Percentiles rank a stretch among this genome's conserved stretches.
Conservation (phyloP, 495 filamentous ascomycete genomes). For the Halenospora varia region DNA sequence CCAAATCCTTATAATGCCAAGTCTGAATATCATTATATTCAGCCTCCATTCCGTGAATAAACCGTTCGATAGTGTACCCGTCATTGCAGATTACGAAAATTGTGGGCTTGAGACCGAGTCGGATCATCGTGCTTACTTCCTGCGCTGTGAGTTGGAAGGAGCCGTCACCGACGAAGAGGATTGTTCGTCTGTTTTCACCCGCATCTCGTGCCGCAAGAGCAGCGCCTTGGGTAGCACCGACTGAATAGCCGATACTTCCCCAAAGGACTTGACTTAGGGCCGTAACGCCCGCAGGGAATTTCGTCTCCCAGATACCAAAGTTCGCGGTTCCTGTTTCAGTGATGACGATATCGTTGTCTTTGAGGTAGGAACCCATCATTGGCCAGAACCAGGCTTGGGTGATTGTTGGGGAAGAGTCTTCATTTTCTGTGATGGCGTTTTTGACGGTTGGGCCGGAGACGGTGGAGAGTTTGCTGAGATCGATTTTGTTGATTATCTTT, state of each 20-base stretch:
- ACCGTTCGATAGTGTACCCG: constrained; percentile 74
- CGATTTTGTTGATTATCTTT: constrained; percentile 61
- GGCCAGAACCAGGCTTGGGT: constrained; percentile 89
- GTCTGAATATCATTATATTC: constrained; percentile 73
- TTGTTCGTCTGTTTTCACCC: constrained; percentile 52
- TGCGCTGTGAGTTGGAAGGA: constrained; percentile 82
- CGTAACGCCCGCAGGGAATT: constrained; percentile 70
- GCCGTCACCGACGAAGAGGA: constrained; percentile 87
- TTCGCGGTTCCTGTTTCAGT: constrained; percentile 89
- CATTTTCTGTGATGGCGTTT: constrained; percentile 47
- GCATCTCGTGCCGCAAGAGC: constrained; percentile 65
- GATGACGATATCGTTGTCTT: constrained; percentile 72
- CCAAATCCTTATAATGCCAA: constrained; percentile 70
- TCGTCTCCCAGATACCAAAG: constrained; percentile 87
- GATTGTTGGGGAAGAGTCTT: constrained; percentile 51
- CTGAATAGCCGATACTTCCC: constrained; percentile 83
- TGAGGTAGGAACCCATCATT: constrained; percentile 48
- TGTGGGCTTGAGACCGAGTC: constrained; percentile 71
- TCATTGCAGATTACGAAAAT: constrained; percentile 76
- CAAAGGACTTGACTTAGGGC: constrained; percentile 83
- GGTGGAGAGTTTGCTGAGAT: constrained; percentile 50
- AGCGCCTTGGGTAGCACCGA: constrained; percentile 75
- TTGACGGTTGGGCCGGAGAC: constrained; percentile 38
- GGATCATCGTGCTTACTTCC: constrained; percentile 82
- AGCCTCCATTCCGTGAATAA: constrained; percentile 72